Base-by-base conservation (phyloP, 2,329 filamentous ascomycete genomes). In the Talaromyces sp. region DNA sequence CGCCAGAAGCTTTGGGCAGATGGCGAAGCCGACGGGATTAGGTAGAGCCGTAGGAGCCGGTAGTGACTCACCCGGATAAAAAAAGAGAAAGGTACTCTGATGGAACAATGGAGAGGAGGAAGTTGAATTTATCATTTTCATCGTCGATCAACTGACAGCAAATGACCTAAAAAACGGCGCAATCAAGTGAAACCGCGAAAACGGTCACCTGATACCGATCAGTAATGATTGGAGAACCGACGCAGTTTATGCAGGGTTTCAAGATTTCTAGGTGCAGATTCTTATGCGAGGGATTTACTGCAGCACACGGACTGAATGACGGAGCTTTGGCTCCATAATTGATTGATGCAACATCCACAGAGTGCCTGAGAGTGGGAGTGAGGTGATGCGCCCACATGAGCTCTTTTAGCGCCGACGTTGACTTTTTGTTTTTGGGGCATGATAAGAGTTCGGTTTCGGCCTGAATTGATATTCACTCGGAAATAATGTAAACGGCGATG, bases 1-100 rank as follows among this genome's bases (percentile, higher is more conserved):
- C 63, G 60, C 14, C 33, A 31, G 45, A 22, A 62, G 60, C 60
- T 62, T 62, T 62, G 60, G 60, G 59, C 59, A 61, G 45, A 58
- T 43, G 49, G 49, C 49, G 49, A 31, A 27, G 50, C 50, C 50
- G 47, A 52, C 57, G 43, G 43, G 58, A 49, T 49, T 60, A 49
- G 41, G 50, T 56, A 37, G 50, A 54, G 35, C 22, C 47, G 47
- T 31, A 31, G 49, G 19, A 52, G 31, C 33, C n/a, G 33, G 14
- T 37, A 8, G 10, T 37, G 31, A 56, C 10, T 56, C 52, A 56
- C 35, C 27, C 27, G 4, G 5, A 31, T 31, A 31, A 7, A 3
- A 7, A 37, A 37, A 10, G 35, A 37, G 11, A 13, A 11, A 37
- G 1, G 9, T 37, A 22, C 22, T 22, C 22, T 11, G 35, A 37